A percentile compares a stretch with the other conserved stretches of the same genome.
Conservation (phyloP, 305 asterid species). For the Solanum hybrid region DNA sequence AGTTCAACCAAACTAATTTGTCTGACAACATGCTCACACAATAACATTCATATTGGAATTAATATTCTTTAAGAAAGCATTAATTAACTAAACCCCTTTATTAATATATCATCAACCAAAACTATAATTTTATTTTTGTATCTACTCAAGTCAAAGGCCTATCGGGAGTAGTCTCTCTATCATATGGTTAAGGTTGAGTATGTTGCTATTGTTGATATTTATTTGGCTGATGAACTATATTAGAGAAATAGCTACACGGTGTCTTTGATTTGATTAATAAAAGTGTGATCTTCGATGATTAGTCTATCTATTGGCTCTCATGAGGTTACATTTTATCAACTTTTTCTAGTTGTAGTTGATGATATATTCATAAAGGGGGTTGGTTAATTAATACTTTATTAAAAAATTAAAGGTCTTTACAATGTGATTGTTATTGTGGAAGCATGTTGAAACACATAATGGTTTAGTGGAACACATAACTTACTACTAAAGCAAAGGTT, state of each 20-base stretch:
- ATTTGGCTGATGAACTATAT: not conserved
- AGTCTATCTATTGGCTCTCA: not conserved
- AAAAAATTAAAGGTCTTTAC: too few species aligned
- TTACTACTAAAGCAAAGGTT: too few species aligned
- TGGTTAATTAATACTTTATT: too few species aligned
- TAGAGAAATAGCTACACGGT: not conserved
- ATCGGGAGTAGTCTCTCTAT: not conserved
- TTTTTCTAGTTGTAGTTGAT: too few species aligned
- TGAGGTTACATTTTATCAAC: too few species aligned
- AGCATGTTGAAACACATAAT: too few species aligned
- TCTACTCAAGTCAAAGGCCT: too few species aligned
- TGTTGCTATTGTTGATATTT: not conserved
- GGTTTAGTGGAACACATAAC: too few species aligned
- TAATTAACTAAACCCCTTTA: not conserved
- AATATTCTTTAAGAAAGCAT: not conserved
- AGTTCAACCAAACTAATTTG: not conserved
- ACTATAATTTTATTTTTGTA: not conserved
- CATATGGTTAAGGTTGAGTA: not conserved
- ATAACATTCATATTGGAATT: not conserved
- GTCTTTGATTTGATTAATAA: not conserved
- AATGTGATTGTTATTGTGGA: too few species aligned
- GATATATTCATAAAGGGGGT: too few species aligned
- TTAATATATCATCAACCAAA: not conserved
- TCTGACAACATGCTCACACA: not conserved
- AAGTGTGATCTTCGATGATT: not conserved